Conservation (phyloP, 345 rosid species). For the Carallia brachiata region DNA sequence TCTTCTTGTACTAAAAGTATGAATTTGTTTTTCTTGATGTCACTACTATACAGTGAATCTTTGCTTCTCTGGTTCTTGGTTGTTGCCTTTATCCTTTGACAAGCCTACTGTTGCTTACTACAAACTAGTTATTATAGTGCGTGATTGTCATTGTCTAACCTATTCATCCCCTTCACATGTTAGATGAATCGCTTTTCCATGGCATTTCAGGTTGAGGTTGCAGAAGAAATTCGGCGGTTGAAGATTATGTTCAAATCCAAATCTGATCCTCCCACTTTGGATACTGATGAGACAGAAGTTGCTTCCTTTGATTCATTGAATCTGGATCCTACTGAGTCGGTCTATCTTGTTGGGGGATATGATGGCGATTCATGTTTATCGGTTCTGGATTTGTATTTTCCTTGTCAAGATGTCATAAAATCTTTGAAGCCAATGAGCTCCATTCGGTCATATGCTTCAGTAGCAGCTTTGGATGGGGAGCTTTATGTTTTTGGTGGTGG, state of each 20-base stretch:
- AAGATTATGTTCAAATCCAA: conserved; percentile 14
- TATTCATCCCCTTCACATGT: neutral
- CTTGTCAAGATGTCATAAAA: conserved; percentile 17
- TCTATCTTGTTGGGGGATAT: conserved; percentile 27
- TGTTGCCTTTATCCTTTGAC: too few species aligned
- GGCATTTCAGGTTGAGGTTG: conserved; percentile 30
- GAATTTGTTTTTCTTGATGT: too few species aligned
- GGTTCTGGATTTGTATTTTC: conserved; percentile 22
- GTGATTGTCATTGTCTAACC: too few species aligned
- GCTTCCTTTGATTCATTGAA: conserved; percentile 36
- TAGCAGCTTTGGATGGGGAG: conserved; percentile 14
- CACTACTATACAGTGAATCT: too few species aligned
- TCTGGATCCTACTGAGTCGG: conserved; percentile 22
- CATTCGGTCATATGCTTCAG: conserved; percentile 25
- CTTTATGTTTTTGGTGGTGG: conserved; percentile 32
- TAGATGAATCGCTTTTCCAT: conserved; percentile 5
- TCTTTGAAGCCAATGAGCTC: conserved; percentile 23
- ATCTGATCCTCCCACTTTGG: conserved; percentile 22
- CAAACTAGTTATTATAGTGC: too few species aligned
- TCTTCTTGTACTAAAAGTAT: too few species aligned
- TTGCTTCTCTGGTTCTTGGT: too few species aligned
- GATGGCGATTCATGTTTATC: conserved; percentile 31
- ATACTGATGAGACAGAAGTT: conserved; percentile 21
- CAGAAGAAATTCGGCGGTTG: conserved; percentile 26
- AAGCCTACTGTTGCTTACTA: too few species aligned